These are phyloP conservation scores for Suillus americanus DNA, from an alignment of 768 basidiomycete species.

Conservation along the genomic window DNA sequence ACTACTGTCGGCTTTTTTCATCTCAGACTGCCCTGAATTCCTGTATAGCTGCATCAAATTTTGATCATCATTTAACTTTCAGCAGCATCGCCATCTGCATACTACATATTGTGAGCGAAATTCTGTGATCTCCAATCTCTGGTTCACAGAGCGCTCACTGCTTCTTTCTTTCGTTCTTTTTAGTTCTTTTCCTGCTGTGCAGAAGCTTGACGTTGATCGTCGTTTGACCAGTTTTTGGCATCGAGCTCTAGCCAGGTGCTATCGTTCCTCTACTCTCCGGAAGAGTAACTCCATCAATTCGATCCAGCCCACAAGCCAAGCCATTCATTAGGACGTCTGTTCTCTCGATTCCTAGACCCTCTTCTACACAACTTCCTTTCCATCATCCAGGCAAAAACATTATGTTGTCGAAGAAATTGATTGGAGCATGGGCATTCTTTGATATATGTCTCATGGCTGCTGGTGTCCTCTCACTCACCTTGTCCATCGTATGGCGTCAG, in stretches of 20 bases:
- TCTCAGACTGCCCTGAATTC: not conserved
- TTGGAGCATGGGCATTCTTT: constrained; percentile 71
- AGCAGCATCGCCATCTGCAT: not conserved
- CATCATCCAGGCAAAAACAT: constrained; percentile 1
- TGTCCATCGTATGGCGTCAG: constrained; percentile 72
- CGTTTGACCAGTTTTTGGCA: constrained; percentile 36
- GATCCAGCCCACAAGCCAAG: constrained; percentile 11
- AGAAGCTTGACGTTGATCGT: constrained; percentile 70
- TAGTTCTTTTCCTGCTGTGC: constrained; percentile 38
- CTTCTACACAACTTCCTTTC: constrained; percentile 5
- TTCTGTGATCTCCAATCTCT: not conserved
- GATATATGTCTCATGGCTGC: constrained; percentile 71
- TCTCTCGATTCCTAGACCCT: not conserved
- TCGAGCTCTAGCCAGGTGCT: constrained; percentile 41
- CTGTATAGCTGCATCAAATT: not conserved
- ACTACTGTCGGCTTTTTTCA: not conserved
- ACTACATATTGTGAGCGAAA: constrained; percentile 7
- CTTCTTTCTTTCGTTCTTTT: constrained; percentile 4
- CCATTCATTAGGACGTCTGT: constrained; percentile 10
- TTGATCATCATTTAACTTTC: constrained; percentile 8
- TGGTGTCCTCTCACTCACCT: constrained; percentile 59
- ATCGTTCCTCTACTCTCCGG: constrained; percentile 48
- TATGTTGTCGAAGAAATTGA: constrained; percentile 75
- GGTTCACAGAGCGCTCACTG: not conserved
- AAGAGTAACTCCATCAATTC: constrained; percentile 38